Conservation (phyloP, 139 green algal species). For the Micromonas pusilla region DNA sequence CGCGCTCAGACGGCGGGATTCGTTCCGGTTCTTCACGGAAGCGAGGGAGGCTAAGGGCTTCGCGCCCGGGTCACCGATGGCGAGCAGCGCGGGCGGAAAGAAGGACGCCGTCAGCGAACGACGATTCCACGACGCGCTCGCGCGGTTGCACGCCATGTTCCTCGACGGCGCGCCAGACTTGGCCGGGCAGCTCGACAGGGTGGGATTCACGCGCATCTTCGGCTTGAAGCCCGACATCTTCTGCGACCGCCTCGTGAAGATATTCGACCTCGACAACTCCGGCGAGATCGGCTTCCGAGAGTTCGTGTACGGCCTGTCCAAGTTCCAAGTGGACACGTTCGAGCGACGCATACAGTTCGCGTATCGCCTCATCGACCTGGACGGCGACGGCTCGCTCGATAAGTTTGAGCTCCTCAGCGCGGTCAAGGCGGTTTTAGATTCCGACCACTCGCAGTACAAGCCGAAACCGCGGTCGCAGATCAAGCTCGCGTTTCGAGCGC, state of each 20-base stretch:
- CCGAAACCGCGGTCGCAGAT: not conserved
- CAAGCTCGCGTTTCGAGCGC: not conserved
- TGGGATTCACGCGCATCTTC: conserved; percentile 7
- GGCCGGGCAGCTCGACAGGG: conserved; percentile 8
- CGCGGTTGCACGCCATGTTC: not conserved
- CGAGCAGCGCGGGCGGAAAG: no score
- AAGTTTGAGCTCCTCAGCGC: conserved; percentile 1
- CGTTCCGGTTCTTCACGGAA: no score
- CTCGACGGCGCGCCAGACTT: not conserved
- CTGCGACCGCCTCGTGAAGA: conserved; percentile 15
- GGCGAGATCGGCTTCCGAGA: conserved; percentile 3
- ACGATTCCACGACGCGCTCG: conserved; percentile 3
- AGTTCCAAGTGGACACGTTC: conserved; percentile 8
- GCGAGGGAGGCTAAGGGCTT: no score
- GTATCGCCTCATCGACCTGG: conserved; percentile 24
- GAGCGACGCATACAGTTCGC: conserved; percentile 7
- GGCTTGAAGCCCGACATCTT: conserved; percentile 7
- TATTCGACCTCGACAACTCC: conserved; percentile 23
- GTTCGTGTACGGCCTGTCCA: conserved; percentile 24
- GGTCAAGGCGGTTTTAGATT: not conserved
- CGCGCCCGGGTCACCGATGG: no score
- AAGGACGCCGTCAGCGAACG: no score
- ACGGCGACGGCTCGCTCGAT: conserved; percentile 22
- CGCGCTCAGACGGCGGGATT: no score
- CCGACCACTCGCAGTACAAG: not conserved